These are phyloP conservation scores for Agaricus subrufescens DNA, from an alignment of 768 basidiomycete species.

Conservation along the genomic window DNA sequence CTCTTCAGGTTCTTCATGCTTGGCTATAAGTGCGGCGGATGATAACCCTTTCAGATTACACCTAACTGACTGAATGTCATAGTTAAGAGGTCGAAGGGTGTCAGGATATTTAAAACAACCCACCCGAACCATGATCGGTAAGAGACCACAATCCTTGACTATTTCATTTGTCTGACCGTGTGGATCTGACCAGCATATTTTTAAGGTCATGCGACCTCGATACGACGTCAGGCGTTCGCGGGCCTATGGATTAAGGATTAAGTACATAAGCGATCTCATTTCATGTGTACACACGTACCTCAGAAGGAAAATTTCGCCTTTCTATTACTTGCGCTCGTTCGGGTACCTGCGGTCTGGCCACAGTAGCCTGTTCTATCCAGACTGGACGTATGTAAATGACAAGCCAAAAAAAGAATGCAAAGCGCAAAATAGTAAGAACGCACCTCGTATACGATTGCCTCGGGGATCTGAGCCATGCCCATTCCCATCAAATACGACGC, in stretches of 20 bases:
- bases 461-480: constrained; percentile 54
- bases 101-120: constrained; percentile 25
- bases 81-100: neutral
- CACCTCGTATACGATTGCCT: constrained; percentile 86
- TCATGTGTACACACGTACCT: constrained; percentile 45
- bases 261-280: neutral
- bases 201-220: constrained; percentile 82
- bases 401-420: neutral
- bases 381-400: constrained; percentile 44
- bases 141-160: constrained; percentile 83
- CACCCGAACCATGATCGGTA: constrained; percentile 97
- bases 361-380: constrained; percentile 82
- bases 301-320: constrained; percentile 79
- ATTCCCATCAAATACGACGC: constrained; percentile 88
- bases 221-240: constrained; percentile 93
- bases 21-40: constrained; percentile 79
- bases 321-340: constrained; percentile 77
- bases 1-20: constrained; percentile 96
- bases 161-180: constrained; percentile 64
- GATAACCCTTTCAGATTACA: constrained; percentile 89
- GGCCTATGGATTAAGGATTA: constrained; percentile 45
- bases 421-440: constrained; percentile 24
- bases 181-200: constrained; percentile 78
- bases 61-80: constrained; percentile 62
- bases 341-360: constrained; percentile 82